Evolutionary conservation across 139 green algal species (phyloP).

Genomic region (Chlamydomonas asymmetrica): DNA sequence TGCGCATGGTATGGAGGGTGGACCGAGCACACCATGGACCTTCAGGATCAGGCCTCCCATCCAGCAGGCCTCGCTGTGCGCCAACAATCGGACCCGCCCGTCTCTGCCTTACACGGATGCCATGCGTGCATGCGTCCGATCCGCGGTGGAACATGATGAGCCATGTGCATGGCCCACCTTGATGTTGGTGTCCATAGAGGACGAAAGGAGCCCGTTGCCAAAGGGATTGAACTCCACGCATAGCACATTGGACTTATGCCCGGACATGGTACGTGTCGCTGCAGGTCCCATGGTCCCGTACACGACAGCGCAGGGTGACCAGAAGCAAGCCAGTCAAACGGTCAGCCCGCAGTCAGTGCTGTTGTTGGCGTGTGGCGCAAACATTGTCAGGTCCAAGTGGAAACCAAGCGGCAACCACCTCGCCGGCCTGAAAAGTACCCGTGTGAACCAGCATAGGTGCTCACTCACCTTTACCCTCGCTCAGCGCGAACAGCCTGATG

Average conservation of each 20-base stretch:
- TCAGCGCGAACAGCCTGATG: conserved; percentile 84
- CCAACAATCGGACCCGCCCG: too few species aligned
- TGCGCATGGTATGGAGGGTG: too few species aligned
- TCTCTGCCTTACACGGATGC: too few species aligned
- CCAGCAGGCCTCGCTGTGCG: too few species aligned
- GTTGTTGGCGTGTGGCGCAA: not conserved
- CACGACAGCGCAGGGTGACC: not conserved
- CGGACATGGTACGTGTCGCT: conserved; percentile 71
- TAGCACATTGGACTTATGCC: conserved; percentile 69
- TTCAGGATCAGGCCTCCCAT: too few species aligned
- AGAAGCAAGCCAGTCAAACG: not conserved
- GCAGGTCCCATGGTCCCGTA: too few species aligned
- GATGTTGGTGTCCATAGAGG: conserved; percentile 79
- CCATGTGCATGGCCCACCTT: conserved; percentile 49
- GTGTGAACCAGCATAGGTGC: not conserved
- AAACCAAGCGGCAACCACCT: not conserved
- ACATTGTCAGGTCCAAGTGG: not conserved
- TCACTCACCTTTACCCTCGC: conserved; percentile 60
- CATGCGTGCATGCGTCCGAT: too few species aligned
- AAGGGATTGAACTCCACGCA: conserved; percentile 74
- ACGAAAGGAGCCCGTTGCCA: conserved; percentile 52
- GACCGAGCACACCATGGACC: too few species aligned
- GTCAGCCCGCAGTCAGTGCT: not conserved
- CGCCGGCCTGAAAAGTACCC: not conserved
- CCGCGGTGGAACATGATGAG: too few species aligned